Evolutionary conservation across 306 rosid species (phyloP), one percentile per base, ranked within the genome.

Genomic region (Ochetophila trinervis): DNA sequence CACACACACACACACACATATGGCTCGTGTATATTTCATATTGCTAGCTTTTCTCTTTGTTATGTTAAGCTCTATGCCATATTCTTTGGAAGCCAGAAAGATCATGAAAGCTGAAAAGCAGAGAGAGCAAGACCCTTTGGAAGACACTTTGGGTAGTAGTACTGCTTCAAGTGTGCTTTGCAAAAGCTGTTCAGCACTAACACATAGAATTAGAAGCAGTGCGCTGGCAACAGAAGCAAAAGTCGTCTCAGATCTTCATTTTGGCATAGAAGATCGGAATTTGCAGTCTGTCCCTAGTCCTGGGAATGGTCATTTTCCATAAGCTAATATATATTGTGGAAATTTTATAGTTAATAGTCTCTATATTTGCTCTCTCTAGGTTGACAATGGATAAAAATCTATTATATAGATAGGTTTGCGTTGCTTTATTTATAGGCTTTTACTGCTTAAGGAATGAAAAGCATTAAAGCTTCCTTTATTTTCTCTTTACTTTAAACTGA

Each of bases 211-310:
- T 5, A 24, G 27, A 32, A 13, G 37, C 13, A 37, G 27, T 8
- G 40, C 11, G 1, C 19, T 30, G 19, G 18, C 37, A 14, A 12
- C 19, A 4, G n/a, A 57, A 4, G 36, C 8, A 22, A 56, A 56
- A 19, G 3, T 10, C 9, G 5, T 22, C 24, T 0, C 14, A n/a
- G 3, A 6, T 19, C 13, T 19, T 53, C 23, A 5, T 57, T 12
- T 24, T 62, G 82, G 44, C 37, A 45, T 16, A 48, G 36, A 71
- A 40, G 16, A 57, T 57, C n/a, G 62, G n/a, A 8, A 24, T 57
- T 57, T 57, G 40, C 37, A 13, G 19, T 57, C 62, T 11, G 62
- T 57, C 0, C 62, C 62, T 21, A 57, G 62, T 57, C 62, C 62
- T 11, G 44, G 62, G 12, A 8, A 10, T 24, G 44, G 62, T 0